Evolutionary conservation across 2,329 filamentous ascomycete species (phyloP).

Genomic region (Sclerotinia spermophila): DNA sequence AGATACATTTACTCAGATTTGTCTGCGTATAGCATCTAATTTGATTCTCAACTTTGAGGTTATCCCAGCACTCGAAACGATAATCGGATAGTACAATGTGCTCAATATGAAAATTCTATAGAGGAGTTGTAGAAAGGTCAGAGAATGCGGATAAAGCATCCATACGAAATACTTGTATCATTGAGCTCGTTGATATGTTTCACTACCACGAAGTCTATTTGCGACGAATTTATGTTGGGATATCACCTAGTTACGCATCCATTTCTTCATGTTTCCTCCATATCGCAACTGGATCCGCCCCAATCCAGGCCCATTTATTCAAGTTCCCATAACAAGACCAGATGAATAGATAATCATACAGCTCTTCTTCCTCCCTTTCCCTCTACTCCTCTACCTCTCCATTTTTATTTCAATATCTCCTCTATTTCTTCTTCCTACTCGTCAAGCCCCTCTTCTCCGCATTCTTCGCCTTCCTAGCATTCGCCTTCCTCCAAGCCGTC

Average conservation of each 20-base stretch:
- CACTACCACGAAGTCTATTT: not conserved
- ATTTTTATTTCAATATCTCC: not conserved
- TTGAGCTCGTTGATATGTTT: not conserved
- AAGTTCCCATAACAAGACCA: not conserved
- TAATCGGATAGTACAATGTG: no score
- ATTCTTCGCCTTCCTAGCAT: constrained; percentile 47
- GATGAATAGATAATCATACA: constrained; percentile 4
- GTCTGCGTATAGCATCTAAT: no score
- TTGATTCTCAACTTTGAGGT: no score
- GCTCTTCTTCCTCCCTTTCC: not conserved
- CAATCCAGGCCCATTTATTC: not conserved
- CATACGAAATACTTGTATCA: not conserved
- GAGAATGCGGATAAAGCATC: not conserved
- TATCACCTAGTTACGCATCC: not conserved
- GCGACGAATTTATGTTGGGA: not conserved
- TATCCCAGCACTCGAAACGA: no score
- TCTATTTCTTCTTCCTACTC: constrained; percentile 39
- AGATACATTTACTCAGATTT: no score
- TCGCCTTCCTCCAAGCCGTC: constrained; percentile 61
- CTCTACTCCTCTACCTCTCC: not conserved
- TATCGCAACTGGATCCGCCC: not conserved
- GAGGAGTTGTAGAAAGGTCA: not conserved
- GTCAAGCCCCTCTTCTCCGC: constrained; percentile 51
- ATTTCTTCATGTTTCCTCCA: not conserved
- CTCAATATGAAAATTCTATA: not conserved